These are phyloP conservation scores for Isochrysis galbana DNA, from an alignment of 78 protist genomes.

Conservation along the genomic window DNA sequence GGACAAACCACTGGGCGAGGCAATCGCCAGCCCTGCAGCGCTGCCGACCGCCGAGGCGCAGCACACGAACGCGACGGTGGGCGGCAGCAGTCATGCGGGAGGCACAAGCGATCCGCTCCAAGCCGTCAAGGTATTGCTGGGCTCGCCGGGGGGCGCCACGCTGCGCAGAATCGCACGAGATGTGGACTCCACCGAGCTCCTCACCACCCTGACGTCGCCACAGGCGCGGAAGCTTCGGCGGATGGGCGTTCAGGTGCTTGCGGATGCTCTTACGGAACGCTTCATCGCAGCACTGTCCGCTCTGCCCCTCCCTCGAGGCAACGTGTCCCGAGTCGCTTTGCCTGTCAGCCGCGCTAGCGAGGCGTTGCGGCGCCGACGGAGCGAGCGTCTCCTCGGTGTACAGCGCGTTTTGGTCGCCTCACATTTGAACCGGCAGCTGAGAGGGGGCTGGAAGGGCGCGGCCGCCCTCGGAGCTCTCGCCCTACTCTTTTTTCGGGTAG, in stretches of 20 bases:
- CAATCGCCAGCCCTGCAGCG: neutral
- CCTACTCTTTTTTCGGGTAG: neutral
- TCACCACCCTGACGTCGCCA: neutral
- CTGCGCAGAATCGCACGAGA: neutral
- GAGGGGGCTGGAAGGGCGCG: neutral
- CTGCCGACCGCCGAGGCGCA: neutral
- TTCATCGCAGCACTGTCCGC: neutral
- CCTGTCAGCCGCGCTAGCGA: neutral
- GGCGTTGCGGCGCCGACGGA: neutral
- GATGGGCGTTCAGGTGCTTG: neutral
- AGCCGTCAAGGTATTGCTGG: neutral
- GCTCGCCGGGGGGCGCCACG: neutral
- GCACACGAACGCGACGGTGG: neutral
- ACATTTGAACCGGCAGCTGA: neutral
- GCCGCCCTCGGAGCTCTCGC: neutral
- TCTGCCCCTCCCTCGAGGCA: neutral
- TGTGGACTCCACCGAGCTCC: conserved; percentile 21
- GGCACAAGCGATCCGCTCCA: neutral
- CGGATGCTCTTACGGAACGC: neutral
- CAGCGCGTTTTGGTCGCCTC: neutral
- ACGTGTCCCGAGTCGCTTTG: neutral
- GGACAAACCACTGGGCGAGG: neutral
- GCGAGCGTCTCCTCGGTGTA: neutral
- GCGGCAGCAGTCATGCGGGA: neutral
- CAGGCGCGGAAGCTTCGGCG: neutral